Evolutionary conservation across 2,329 filamentous ascomycete species (phyloP).

Genomic region (Trichoderma citrinoviride): DNA sequence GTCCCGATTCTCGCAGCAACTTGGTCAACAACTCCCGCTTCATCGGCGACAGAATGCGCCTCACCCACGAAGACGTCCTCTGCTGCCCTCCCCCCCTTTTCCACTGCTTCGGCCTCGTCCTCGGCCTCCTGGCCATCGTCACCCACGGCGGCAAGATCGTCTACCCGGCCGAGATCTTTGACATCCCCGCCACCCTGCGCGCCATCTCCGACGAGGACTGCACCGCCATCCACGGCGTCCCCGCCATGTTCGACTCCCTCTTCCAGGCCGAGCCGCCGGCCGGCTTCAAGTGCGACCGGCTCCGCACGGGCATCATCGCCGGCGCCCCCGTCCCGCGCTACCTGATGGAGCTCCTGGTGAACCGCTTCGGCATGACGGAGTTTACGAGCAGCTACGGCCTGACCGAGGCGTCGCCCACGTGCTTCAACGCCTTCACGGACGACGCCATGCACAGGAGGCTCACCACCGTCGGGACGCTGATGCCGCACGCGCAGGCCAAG

Average conservation of each 20-base stretch:
- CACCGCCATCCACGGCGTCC: conserved; percentile 77
- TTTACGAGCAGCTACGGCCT: conserved; percentile 70
- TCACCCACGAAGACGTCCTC: conserved; percentile 64
- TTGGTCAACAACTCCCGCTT: conserved; percentile 66
- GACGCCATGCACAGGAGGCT: conserved; percentile 66
- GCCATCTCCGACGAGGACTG: conserved; percentile 66
- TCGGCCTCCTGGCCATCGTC: conserved; percentile 68
- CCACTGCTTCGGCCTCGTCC: conserved; percentile 80
- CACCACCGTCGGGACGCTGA: conserved; percentile 70
- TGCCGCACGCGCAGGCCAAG: conserved; percentile 75
- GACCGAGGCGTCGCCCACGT: conserved; percentile 76
- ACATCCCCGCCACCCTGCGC: conserved; percentile 61
- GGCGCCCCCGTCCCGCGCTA: conserved; percentile 73
- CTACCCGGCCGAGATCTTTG: conserved; percentile 73
- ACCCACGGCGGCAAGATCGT: conserved; percentile 76
- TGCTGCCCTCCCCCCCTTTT: conserved; percentile 83
- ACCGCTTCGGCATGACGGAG: conserved; percentile 70
- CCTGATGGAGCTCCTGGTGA: conserved; percentile 70
- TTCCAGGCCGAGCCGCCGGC: conserved; percentile 46
- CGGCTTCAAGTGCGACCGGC: conserved; percentile 46
- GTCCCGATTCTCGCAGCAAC: conserved; percentile 42
- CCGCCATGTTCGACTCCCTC: conserved; percentile 76
- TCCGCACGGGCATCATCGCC: conserved; percentile 76
- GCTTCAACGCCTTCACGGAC: conserved; percentile 75
- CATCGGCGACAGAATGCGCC: conserved; percentile 70